Conservation (phyloP, 192 early-diverging fungal species). For the Ambispora gerdemannii region DNA sequence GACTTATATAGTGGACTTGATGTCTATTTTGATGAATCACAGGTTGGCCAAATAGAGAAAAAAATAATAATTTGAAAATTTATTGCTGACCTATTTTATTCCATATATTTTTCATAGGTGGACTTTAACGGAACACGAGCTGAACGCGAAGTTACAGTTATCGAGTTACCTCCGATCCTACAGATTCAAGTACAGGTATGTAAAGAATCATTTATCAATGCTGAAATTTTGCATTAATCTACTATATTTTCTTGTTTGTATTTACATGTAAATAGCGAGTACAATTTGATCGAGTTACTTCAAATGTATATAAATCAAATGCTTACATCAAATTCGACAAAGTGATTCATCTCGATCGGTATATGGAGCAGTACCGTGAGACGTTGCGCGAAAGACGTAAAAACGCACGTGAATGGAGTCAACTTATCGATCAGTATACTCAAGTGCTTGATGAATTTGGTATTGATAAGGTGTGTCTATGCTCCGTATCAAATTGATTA, state of each 20-base stretch:
- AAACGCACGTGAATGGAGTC: constrained; percentile 31
- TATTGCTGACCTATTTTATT: constrained; percentile 2
- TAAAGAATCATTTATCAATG: background rate
- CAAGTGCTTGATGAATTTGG: constrained; percentile 32
- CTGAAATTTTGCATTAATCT: background rate
- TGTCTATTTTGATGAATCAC: constrained; percentile 54
- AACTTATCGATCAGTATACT: constrained; percentile 35
- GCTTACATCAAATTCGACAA: constrained; percentile 62
- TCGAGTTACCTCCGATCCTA: constrained; percentile 60
- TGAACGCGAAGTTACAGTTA: constrained; percentile 47
- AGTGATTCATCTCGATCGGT: constrained; percentile 59
- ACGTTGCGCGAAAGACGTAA: constrained; percentile 25
- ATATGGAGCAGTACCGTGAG: constrained; percentile 41
- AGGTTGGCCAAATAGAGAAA: constrained; percentile 12
- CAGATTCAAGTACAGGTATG: constrained; percentile 62
- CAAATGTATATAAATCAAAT: constrained; percentile 65
- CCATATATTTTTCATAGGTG: constrained; percentile 29
- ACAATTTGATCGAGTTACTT: constrained; percentile 58
- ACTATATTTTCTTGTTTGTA: background rate
- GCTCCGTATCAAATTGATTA: too few relatives aligned
- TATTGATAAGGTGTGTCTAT: constrained; percentile 14
- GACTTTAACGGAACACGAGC: constrained; percentile 36
- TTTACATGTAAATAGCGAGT: constrained; percentile 42
- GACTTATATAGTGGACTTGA: constrained; percentile 57
- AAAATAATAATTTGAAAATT: background rate